Evolutionary conservation across 148 eudicot species (phyloP).

Genomic region (Spergularia marina): DNA sequence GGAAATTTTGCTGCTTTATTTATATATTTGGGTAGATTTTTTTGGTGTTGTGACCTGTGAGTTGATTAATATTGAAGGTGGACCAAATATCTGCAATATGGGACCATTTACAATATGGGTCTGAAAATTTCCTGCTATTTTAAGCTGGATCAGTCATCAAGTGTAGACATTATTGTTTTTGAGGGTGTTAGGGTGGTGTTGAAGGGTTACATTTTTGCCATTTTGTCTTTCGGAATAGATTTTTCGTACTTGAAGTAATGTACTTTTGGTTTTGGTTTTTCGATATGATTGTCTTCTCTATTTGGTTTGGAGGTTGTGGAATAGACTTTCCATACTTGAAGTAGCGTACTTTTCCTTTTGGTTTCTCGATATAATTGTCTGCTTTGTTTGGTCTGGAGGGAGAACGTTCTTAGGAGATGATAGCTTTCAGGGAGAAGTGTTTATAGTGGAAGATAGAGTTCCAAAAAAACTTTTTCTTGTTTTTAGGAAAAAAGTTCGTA

Average conservation of each 20-base stretch:
- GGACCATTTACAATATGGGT: not conserved
- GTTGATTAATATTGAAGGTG: not conserved
- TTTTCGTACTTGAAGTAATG: no score
- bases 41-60: not conserved
- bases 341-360: not conserved
- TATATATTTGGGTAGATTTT: not conserved
- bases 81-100: not conserved
- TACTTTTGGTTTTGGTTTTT: no score
- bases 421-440: no score
- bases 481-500: no score
- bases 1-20: not conserved
- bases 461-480: no score
- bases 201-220: no score
- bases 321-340: not conserved
- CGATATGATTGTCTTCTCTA: no score
- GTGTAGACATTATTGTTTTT: not conserved
- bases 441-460: no score
- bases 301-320: no score
- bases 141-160: not conserved
- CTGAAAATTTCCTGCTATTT: not conserved
- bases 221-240: no score
- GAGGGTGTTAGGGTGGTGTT: no score
- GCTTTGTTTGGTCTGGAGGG: not conserved
- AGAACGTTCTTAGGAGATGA: no score
- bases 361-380: not conserved